Evolutionary conservation across 2,329 filamentous ascomycete species (phyloP).

Genomic region (Colletotrichum chrysophilum): DNA sequence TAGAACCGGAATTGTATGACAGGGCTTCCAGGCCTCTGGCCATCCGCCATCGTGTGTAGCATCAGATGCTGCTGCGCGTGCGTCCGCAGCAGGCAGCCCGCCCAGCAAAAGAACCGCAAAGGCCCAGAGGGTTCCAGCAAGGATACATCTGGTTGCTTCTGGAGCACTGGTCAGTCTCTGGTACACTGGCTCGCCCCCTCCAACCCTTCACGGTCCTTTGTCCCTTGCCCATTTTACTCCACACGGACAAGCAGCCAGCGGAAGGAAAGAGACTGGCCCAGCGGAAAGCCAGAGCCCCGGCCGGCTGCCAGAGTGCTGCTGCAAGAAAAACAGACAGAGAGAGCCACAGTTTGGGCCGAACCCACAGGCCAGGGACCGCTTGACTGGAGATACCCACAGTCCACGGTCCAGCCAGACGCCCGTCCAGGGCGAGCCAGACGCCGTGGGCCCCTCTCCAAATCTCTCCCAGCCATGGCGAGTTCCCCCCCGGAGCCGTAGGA

Average conservation of each 20-base stretch:
- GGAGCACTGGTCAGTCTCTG: not conserved
- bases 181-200: not conserved
- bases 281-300: not conserved
- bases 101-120: not conserved
- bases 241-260: not conserved
- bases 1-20: not conserved
- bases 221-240: slow-evolving; percentile 3
- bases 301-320: not conserved
- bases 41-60: not conserved
- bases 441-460: slow-evolving; percentile 4
- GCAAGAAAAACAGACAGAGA: not conserved
- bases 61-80: not conserved
- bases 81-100: not conserved
- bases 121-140: not conserved
- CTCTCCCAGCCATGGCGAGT: not conserved
- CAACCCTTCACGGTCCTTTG: not conserved
- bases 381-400: slow-evolving; percentile 11
- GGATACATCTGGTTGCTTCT: not conserved
- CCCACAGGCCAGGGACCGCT: not conserved
- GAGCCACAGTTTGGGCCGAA: not conserved
- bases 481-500: not conserved
- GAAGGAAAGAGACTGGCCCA: not conserved
- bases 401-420: slow-evolving; percentile 18
- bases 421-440: not conserved
- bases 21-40: not conserved